Evolutionary conservation across 2,329 filamentous ascomycete genomes (phyloP).

Genomic region (Fusarium xylarioides): DNA sequence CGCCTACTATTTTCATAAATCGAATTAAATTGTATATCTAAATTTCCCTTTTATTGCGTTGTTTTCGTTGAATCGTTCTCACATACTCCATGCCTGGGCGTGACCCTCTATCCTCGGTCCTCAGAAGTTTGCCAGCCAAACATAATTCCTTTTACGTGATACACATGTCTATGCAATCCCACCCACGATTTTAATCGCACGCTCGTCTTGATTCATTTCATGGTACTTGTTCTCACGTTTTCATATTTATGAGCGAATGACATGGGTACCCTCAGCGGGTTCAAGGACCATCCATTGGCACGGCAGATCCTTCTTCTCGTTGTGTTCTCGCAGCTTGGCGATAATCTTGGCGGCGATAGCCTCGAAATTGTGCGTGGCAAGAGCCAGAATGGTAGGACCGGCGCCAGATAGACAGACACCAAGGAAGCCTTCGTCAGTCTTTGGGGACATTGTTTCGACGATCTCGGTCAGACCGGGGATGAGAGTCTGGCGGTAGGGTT

Average conservation of each 20-base stretch:
- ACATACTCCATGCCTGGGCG: neutral
- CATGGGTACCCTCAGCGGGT: slow-evolving; percentile 77
- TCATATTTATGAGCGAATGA: slow-evolving; percentile 48
- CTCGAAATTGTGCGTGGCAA: slow-evolving; percentile 90
- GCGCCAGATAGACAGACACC: slow-evolving; percentile 96
- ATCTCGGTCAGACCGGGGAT: slow-evolving; percentile 94
- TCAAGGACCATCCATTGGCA: slow-evolving; percentile 91
- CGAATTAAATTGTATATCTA: neutral
- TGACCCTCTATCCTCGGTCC: neutral
- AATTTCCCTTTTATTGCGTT: neutral
- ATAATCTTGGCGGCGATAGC: slow-evolving; percentile 85
- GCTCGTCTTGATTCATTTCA: neutral
- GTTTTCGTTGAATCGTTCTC: slow-evolving; percentile 10
- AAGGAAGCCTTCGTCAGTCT: slow-evolving; percentile 84
- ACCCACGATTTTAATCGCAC: neutral
- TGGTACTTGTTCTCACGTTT: neutral
- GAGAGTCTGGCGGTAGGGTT: slow-evolving; percentile 90
- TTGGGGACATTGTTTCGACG: slow-evolving; percentile 88
- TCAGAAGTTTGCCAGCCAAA: neutral
- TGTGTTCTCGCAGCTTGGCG: slow-evolving; percentile 71
- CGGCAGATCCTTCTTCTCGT: slow-evolving; percentile 69
- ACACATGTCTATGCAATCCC: neutral
- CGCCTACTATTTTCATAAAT: too few relatives aligned
- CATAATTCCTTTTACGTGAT: neutral
- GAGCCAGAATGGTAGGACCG: slow-evolving; percentile 91